These are phyloP conservation scores for Fragaria vesca DNA, from an alignment of 306 rosid genomes.

Conservation along the genomic window DNA sequence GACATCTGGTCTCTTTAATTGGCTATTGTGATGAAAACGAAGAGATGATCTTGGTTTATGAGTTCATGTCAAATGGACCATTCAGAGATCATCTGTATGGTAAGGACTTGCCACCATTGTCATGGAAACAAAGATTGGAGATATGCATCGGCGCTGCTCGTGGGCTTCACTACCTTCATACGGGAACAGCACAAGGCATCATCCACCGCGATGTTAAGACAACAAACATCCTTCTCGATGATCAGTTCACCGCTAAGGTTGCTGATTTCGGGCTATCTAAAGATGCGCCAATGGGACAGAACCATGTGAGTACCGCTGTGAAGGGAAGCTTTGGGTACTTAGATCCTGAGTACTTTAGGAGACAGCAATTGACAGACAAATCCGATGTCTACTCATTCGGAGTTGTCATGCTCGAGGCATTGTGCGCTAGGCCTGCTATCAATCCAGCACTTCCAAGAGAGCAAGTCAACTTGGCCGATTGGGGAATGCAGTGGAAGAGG, in stretches of 20 bases:
- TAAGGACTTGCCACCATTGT: constrained; percentile 29
- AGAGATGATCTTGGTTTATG: constrained; percentile 52
- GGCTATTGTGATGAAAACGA: constrained; percentile 55
- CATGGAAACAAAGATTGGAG: constrained; percentile 52
- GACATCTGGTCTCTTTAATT: constrained; percentile 51
- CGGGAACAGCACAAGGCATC: constrained; percentile 51
- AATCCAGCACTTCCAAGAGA: constrained; percentile 47
- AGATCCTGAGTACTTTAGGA: constrained; percentile 50
- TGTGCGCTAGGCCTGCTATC: constrained; percentile 46
- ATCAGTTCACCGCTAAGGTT: constrained; percentile 48
- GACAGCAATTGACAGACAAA: constrained; percentile 52
- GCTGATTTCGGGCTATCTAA: constrained; percentile 51
- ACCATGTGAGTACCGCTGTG: constrained; percentile 49
- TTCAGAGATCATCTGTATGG: constrained; percentile 52
- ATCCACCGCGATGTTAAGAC: constrained; percentile 55
- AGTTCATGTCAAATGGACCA: constrained; percentile 59
- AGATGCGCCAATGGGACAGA: constrained; percentile 45
- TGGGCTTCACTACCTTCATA: constrained; percentile 55
- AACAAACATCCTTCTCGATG: constrained; percentile 45
- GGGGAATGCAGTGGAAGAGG: constrained; percentile 56
- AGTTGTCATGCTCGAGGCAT: constrained; percentile 43
- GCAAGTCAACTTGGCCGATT: constrained; percentile 57
- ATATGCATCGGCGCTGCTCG: constrained; percentile 52
- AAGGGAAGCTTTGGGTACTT: constrained; percentile 55
- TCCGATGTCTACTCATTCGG: constrained; percentile 56